Evolutionary conservation across 495 filamentous ascomycete genomes (phyloP).

Genomic region (Tuber melanosporum): DNA sequence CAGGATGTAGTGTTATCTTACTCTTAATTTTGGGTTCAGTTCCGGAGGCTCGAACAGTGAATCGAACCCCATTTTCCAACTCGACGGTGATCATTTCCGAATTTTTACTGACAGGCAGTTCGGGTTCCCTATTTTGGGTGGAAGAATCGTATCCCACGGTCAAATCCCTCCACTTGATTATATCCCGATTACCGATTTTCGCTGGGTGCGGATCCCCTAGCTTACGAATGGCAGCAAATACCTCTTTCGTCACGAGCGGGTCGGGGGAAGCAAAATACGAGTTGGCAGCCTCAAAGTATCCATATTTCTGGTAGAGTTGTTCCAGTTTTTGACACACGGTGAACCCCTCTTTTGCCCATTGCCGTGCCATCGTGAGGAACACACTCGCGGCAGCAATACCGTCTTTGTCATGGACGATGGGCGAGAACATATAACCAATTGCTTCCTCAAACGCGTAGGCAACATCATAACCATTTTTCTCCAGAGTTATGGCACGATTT

Average conservation of each 20-base stretch:
- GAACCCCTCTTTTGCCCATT: constrained; percentile 52
- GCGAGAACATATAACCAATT: constrained; percentile 67
- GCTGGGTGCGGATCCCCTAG: constrained; percentile 41
- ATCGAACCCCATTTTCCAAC: constrained; percentile 53
- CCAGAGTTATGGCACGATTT: constrained; percentile 28
- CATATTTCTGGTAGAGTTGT: constrained; percentile 55
- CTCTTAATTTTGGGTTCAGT: constrained; percentile 66
- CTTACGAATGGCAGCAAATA: constrained; percentile 54
- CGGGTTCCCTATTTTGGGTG: constrained; percentile 51
- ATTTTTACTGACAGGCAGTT: constrained; percentile 53
- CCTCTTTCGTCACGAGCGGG: constrained; percentile 47
- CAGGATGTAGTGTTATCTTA: constrained; percentile 38
- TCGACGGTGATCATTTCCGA: constrained; percentile 70
- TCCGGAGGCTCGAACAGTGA: constrained; percentile 62
- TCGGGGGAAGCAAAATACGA: constrained; percentile 61
- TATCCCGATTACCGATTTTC: constrained; percentile 50
- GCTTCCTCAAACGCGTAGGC: constrained; percentile 67
- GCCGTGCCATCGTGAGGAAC: constrained; percentile 53
- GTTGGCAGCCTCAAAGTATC: constrained; percentile 62
- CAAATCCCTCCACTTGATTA: constrained; percentile 61
- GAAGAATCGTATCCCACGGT: constrained; percentile 60
- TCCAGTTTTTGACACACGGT: constrained; percentile 58
- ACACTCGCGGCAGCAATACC: constrained; percentile 61
- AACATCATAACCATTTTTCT: constrained; percentile 46
- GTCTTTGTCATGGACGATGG: constrained; percentile 63